Conservation (phyloP, 768 basidiomycete genomes). For the Phaeotremella fagi region DNA sequence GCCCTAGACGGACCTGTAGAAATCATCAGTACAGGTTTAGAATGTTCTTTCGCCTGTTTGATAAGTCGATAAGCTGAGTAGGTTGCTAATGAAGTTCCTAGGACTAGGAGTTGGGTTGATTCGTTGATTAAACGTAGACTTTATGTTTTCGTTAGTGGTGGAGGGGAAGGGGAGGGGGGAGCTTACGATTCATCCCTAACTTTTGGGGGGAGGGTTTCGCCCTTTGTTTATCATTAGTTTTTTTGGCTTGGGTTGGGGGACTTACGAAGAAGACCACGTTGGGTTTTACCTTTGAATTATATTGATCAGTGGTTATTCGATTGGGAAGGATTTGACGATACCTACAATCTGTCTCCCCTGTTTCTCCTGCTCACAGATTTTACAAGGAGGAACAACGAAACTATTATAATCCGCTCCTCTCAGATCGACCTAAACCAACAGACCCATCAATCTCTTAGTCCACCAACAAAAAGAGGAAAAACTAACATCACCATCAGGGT, state of each 20-base stretch:
- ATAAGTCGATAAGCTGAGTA: slow-evolving; percentile 85
- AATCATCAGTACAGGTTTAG: slow-evolving; percentile 73
- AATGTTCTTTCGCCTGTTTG: slow-evolving; percentile 67
- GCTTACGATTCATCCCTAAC: slow-evolving; percentile 70
- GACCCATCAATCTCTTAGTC: too few relatives aligned
- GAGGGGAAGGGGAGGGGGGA: too few relatives aligned
- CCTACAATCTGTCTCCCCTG: slow-evolving; percentile 58
- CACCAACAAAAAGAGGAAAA: background rate
- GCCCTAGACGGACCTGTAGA: slow-evolving; percentile 87
- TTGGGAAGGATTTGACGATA: background rate
- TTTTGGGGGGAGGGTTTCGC: slow-evolving; percentile 69
- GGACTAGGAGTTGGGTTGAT: slow-evolving; percentile 58
- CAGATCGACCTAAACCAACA: slow-evolving; percentile 61
- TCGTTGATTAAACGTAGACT: background rate
- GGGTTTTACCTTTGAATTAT: slow-evolving; percentile 61
- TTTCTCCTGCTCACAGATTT: slow-evolving; percentile 60
- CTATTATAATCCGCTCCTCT: slow-evolving; percentile 70
- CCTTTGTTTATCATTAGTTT: slow-evolving; percentile 43
- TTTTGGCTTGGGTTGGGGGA: background rate
- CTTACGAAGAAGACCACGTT: slow-evolving; percentile 69
- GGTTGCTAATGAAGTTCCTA: slow-evolving; percentile 89
- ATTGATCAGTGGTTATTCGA: background rate
- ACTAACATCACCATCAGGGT: slow-evolving; percentile 87
- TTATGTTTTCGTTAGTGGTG: too few relatives aligned
- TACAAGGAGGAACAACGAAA: slow-evolving; percentile 76